A percentile compares a stretch with the other conserved stretches of the same genome.
Evolutionary conservation across 768 basidiomycete genomes (phyloP).

Genomic region (Podaxis sp.): DNA sequence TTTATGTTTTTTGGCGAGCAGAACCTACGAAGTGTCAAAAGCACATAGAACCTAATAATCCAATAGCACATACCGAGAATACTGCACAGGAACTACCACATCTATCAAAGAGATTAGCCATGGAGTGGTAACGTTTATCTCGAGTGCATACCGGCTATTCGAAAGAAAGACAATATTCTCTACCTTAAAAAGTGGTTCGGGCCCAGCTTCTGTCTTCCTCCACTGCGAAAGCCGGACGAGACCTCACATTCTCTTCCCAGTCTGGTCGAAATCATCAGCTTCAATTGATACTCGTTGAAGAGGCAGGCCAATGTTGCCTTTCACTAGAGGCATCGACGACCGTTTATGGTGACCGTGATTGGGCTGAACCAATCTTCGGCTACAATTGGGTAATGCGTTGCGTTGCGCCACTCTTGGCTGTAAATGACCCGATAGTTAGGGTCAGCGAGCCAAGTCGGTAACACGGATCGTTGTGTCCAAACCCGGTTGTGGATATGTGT

Average conservation of each 20-base stretch:
- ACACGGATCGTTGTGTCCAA: slow-evolving; percentile 46
- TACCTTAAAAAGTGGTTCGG: slow-evolving; percentile 40
- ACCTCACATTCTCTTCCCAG: slow-evolving; percentile 42
- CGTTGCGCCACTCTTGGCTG: slow-evolving; percentile 47
- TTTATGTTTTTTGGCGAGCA: slow-evolving; percentile 56
- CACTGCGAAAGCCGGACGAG: not conserved
- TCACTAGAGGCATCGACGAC: slow-evolving; percentile 48
- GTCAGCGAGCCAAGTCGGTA: slow-evolving; percentile 46
- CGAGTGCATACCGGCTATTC: slow-evolving; percentile 40
- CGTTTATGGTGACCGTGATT: slow-evolving; percentile 40
- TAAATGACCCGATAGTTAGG: slow-evolving; percentile 40
- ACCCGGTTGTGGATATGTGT: slow-evolving; percentile 51
- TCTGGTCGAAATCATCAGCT: slow-evolving; percentile 18
- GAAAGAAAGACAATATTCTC: slow-evolving; percentile 49
- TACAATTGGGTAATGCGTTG: slow-evolving; percentile 37
- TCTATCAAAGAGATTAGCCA: slow-evolving; percentile 22
- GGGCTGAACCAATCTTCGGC: slow-evolving; percentile 45
- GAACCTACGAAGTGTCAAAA: slow-evolving; percentile 34
- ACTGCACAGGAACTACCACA: not conserved
- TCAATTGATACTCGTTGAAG: not conserved
- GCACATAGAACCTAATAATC: not conserved
- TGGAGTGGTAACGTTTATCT: not conserved
- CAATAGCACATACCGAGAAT: not conserved
- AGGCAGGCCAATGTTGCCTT: slow-evolving; percentile 21
- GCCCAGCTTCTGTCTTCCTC: not conserved